phyloP scores from a whole-genome alignment of 106 monocot species.

The Dendrobium huoshanense region DNA sequence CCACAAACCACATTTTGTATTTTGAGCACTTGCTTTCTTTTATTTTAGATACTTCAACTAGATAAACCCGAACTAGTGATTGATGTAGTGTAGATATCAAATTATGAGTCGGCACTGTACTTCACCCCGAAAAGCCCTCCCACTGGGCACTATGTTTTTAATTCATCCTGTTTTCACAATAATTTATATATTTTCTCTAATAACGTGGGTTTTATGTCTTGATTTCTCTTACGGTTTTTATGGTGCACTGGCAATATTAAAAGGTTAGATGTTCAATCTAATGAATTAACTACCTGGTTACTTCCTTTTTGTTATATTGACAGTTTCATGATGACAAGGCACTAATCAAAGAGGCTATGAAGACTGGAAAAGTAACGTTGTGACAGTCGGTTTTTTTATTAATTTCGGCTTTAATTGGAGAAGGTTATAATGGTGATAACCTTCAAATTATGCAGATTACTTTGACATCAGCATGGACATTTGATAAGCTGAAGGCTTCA shows the following conservation, averaged over 20 bases:
- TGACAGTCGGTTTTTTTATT: not conserved
- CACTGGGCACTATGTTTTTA: not conserved
- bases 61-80: no score
- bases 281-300: not conserved
- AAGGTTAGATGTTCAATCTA: not conserved
- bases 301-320: slow-evolving; percentile 15
- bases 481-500: slow-evolving; percentile 65
- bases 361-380: slow-evolving; percentile 54
- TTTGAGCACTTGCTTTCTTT: no score
- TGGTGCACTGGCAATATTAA: not conserved
- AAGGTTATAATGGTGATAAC: not conserved
- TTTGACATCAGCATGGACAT: slow-evolving; percentile 51
- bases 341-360: slow-evolving; percentile 71
- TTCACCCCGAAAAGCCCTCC: no score
- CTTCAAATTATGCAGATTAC: slow-evolving; percentile 46
- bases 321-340: slow-evolving; percentile 91
- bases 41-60: no score
- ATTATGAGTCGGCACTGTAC: no score
- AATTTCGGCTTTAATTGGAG: not conserved
- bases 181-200: not conserved
- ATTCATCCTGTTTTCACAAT: not conserved
- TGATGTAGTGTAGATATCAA: no score
- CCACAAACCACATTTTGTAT: no score
- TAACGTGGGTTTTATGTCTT: not conserved
- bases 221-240: not conserved